phyloP scores from a whole-genome alignment of 495 filamentous ascomycete species.

The Aspergillus funiculosus region DNA sequence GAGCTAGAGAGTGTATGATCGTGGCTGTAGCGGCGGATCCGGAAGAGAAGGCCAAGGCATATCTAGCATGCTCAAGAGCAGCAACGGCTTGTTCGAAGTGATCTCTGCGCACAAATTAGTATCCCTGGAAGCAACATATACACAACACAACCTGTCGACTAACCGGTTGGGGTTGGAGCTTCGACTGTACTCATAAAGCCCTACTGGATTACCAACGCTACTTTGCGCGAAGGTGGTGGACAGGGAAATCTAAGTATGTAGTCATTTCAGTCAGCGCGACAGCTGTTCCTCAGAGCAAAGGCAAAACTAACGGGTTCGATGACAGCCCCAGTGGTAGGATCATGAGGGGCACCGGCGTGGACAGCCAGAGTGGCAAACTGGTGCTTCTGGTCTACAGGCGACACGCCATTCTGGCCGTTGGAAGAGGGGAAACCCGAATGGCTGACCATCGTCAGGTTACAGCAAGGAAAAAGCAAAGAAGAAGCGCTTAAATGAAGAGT shows the following conservation, averaged over 20 bases:
- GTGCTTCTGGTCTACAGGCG: conserved; percentile 43
- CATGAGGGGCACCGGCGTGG: conserved; percentile 84
- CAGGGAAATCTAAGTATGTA: conserved; percentile 66
- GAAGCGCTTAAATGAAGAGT: neutral
- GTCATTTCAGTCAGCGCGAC: conserved; percentile 12
- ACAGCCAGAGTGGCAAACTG: conserved; percentile 90
- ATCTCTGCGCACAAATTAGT: conserved; percentile 43
- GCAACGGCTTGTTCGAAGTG: conserved; percentile 92
- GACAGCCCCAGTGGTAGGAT: conserved; percentile 87
- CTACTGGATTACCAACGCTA: conserved; percentile 77
- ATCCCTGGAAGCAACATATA: neutral
- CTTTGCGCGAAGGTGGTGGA: conserved; percentile 91
- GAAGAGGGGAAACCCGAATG: conserved; percentile 14
- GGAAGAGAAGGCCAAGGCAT: conserved; percentile 91
- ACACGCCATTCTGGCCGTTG: conserved; percentile 24
- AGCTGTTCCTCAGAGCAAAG: neutral
- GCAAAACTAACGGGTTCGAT: conserved; percentile 68
- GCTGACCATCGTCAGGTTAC: conserved; percentile 19
- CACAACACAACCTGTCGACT: conserved; percentile 3
- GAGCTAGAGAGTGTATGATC: conserved; percentile 86
- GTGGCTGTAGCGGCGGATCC: conserved; percentile 90
- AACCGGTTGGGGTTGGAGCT: conserved; percentile 88
- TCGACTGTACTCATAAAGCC: conserved; percentile 82
- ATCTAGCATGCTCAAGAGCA: conserved; percentile 83
- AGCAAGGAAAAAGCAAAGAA: neutral